These are phyloP conservation scores for Pseudogymnoascus sp. DNA, from an alignment of 2,329 filamentous ascomycete species.

Conservation along the genomic window DNA sequence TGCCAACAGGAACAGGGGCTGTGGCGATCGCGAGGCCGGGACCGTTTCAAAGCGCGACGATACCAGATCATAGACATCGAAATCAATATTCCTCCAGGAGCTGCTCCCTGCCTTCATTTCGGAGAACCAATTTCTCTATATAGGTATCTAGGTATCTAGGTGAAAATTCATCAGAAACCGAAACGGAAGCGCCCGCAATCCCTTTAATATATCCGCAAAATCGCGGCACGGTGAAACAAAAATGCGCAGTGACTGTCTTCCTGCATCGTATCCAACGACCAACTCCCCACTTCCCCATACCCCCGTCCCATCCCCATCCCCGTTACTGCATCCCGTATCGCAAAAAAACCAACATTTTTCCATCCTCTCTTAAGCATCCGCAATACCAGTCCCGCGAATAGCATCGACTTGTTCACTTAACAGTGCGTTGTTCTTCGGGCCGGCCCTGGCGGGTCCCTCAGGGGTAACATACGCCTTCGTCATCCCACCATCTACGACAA, in stretches of 20 bases:
- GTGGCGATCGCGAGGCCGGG: too few species aligned
- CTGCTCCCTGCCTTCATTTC: neutral
- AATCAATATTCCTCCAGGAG: neutral
- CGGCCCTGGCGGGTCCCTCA: conserved; percentile 47
- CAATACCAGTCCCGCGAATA: conserved; percentile 15
- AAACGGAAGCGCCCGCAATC: neutral
- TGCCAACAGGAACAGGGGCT: too few species aligned
- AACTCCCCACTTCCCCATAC: neutral
- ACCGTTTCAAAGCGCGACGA: too few species aligned
- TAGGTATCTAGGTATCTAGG: conserved; percentile 1
- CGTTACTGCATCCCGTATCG: neutral
- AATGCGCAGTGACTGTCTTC: neutral
- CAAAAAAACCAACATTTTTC: neutral
- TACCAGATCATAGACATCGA: too few species aligned
- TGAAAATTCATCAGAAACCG: neutral
- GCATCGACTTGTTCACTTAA: conserved; percentile 27
- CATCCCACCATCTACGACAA: conserved; percentile 94
- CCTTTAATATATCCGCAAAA: neutral
- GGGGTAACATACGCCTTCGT: conserved; percentile 78
- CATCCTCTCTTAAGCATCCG: neutral
- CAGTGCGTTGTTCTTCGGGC: conserved; percentile 41
- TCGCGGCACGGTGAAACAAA: neutral
- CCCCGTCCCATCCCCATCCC: neutral
- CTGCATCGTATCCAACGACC: neutral
- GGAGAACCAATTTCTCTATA: neutral